Evolutionary conservation across 2,329 filamentous ascomycete genomes (phyloP), one percentile per base, ranked within the genome.

Genomic region (Neocucurbitaria cava): DNA sequence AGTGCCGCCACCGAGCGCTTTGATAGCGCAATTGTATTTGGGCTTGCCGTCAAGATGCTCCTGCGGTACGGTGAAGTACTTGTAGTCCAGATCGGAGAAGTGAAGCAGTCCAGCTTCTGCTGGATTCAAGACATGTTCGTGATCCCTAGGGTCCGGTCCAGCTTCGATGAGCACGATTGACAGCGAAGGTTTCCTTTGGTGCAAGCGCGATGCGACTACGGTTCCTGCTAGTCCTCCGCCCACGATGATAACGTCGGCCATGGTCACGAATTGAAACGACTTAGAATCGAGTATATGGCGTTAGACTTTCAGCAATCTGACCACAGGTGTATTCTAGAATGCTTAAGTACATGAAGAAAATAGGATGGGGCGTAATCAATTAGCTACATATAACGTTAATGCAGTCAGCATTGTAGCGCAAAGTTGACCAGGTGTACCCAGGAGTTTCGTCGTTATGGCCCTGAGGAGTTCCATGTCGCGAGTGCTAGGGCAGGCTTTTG

Each of bases 151-250:
- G 44, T 76, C 64, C 0, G 64, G 50, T 0, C 72, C 74, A n/a
- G 70, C 69, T 55, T 77, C 74, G 11, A 75, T 56, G 3, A 77
- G 43, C 3, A 67, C 35, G n/a, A 76, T 68, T 1, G 49, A 54
- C 1, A 68, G 43, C 0, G 46, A 28, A 1, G 64, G 61, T 6
- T 49, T 43, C 3, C 46, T 49, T 31, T 71, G 26, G 15, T 66
- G 57, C 3, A 76, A 60, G 20, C 69, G 69, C 45, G 74, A 70
- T 48, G 70, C 68, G 6, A 74, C 52, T 11, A 68, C 70, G 35
- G 38, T 59, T 11, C 64, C 38, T 23, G 38, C 20, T n/a, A 54
- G 61, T 15, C 71, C 71, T 26, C 70, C 71, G 4, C 73, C 70
- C 4, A 70, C 53, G 23, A 75, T 67, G 41, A 75, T 63, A 24